Base-by-base conservation (phyloP, 2,329 filamentous ascomycete genomes). In the Clonostachys rhizophaga region DNA sequence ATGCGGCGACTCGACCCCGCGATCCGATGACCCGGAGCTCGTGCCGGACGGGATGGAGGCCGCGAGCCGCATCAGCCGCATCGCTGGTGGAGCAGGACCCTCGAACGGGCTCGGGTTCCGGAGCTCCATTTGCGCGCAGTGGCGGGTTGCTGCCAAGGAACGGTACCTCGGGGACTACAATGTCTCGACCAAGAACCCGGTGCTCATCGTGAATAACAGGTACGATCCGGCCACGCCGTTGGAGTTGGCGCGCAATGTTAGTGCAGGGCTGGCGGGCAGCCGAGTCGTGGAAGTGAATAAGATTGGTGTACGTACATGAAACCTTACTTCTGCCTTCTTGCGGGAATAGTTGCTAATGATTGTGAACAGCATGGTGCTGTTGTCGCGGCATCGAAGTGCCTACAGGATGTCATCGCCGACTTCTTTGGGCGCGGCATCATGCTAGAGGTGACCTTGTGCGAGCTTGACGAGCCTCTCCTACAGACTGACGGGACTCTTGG, bases 181-280 rank as follows among this genome's bases (percentile, higher is more conserved):
- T n/a, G 60, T 54, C 7, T 55, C 54, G 45, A 70, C 69, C 4
- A 51, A 46, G 13, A 61, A 60, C 13, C 69, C 69, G 3, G 57
- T 73, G 14, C 49, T 72, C 33, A 69, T 68, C 50, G 50, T 71
- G 5, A 59, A 61, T 11, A 69, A 69, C 48, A 49, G 51, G 14
- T 62, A 60, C 8, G 70, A 72, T 45, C 70, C 70, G 16, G 60
- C 70, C n/a, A 71, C 69, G 16, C 70, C 69, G 16, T 52, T 64
- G n/a, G 49, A 63, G 16, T 68, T 65, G 44, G 70, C 70, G 7
- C 41, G 56, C 16, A 67, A 63, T 41, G 62, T 65, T 54, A 62
- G 52, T 14, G 53, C 49, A 2, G 55, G 63, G 0, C 74, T 75
- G 34, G 59, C 60, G 1, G 64, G 61, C 5, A 70, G 68, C 0